Percentiles rank a stretch among this genome's conserved stretches.
These are phyloP conservation scores for Pythium guiyangense DNA, from an alignment of 352 stramenopile species.

Conservation along the genomic window DNA sequence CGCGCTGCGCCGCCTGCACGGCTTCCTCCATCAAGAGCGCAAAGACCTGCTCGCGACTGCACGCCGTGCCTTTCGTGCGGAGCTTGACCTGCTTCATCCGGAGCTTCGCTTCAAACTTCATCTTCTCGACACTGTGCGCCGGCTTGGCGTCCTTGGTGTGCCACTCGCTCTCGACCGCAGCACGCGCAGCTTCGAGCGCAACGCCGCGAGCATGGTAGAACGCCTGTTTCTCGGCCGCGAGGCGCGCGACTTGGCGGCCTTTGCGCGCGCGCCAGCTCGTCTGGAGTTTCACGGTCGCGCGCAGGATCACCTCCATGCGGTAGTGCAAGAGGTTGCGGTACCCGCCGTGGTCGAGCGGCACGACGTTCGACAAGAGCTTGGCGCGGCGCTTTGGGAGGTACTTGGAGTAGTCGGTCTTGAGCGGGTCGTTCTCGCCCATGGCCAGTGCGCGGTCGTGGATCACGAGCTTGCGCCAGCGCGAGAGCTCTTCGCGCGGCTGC, in stretches of 20 bases:
- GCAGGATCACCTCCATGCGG: conserved; percentile 57
- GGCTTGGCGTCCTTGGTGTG: conserved; percentile 59
- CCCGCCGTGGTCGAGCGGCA: conserved; percentile 84
- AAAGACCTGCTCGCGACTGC: conserved; percentile 78
- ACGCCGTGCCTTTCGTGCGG: conserved; percentile 74
- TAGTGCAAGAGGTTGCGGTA: conserved; percentile 86
- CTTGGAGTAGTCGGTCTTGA: conserved; percentile 92
- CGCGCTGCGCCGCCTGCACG: conserved; percentile 67
- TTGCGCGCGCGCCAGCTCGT: conserved; percentile 74
- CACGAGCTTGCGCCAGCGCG: conserved; percentile 54
- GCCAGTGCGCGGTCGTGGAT: conserved; percentile 87
- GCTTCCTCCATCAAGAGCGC: conserved; percentile 81
- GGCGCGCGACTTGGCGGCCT: conserved; percentile 59
- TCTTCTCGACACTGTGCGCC: conserved; percentile 79
- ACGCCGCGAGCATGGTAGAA: conserved; percentile 87
- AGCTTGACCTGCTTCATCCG: conserved; percentile 91
- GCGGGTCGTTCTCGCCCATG: conserved; percentile 89
- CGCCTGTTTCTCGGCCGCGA: conserved; percentile 80
- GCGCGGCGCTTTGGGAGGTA: conserved; percentile 74
- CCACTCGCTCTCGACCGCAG: conserved; percentile 68
- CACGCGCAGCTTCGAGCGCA: conserved; percentile 60
- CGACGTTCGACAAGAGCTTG: conserved; percentile 79
- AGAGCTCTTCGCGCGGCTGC: conserved; percentile 48
- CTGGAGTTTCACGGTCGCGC: conserved; percentile 80
- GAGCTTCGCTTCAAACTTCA: conserved; percentile 93